Evolutionary conservation across 108 stramenopile genomes (phyloP), one percentile per base, ranked within the genome.

Genomic region (Skeletonema grethae): DNA sequence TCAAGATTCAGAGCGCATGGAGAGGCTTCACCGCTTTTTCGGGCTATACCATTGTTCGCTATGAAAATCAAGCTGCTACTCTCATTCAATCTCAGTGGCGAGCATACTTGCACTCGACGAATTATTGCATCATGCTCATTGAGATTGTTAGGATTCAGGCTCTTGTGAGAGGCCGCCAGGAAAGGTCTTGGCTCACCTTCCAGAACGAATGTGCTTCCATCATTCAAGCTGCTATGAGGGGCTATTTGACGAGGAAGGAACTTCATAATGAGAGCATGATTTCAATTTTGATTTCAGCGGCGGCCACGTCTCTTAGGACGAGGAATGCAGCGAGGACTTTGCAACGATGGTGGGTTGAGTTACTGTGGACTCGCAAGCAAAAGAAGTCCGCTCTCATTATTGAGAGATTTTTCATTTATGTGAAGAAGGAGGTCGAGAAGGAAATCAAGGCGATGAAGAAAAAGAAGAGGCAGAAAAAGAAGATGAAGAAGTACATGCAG

Each of bases 121-220:
- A 86, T 57, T 91, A 85, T 65, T 74, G 88, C 15, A 87, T 94
- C 36, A 69, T 90, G 8, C 66, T 79, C 34, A 85, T 82, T 58
- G 77, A 93, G 65, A 72, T 83, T 57, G 65, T 84, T 15, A 86
- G 84, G 25, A 72, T 94, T 57, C 93, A 94, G 70, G 85, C 90
- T 11, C n/a, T 86, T 16, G 73, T 85, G 15, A 82, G 93, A 36
- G 90, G 89, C 22, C 62, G 69, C 57, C 73, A 82, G 60, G 85
- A 84, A 30, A 70, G 88, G 28, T 68, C 77, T 31, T 58, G 58
- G 62, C 76, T 60, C 38, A 53, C 66, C 34, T 76, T 90, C n/a
- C 69, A 82, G 63, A 57, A 84, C 18, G 90, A 89, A 43, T 90
- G 88, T 48, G 80, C 84, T 53, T 86, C 87, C 30, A 77, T 91